phyloP scores from a whole-genome alignment of 1,139 yeast genomes.

The Arxiozyma slooffiae region DNA sequence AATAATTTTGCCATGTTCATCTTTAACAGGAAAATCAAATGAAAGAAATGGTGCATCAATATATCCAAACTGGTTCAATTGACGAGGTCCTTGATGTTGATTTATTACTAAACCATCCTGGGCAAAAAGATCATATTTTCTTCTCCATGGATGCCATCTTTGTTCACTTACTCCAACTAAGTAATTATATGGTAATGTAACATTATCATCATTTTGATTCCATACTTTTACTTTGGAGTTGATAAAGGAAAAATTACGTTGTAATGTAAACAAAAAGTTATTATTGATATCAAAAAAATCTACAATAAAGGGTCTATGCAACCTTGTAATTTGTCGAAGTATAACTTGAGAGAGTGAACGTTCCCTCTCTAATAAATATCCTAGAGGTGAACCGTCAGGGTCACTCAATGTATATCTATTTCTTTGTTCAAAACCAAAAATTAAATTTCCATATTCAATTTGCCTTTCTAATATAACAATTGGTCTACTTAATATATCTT shows the following conservation, averaged over 20 bases:
- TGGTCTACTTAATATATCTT: slow-evolving; percentile 47
- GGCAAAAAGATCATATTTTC: slow-evolving; percentile 66
- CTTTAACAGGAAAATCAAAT: slow-evolving; percentile 70
- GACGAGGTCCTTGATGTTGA: slow-evolving; percentile 7
- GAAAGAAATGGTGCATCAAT: slow-evolving; percentile 82
- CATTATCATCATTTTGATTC: slow-evolving; percentile 5
- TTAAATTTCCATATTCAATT: slow-evolving; percentile 75
- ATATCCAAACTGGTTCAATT: slow-evolving; percentile 47
- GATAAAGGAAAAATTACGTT: slow-evolving; percentile 76
- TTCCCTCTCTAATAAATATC: slow-evolving; percentile 75
- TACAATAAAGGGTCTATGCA: slow-evolving; percentile 80
- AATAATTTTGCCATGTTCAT: slow-evolving; percentile 48
- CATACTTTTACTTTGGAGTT: slow-evolving; percentile 74
- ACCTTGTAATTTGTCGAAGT: slow-evolving; percentile 68
- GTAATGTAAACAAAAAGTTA: slow-evolving; percentile 56
- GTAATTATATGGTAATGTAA: slow-evolving; percentile 33
- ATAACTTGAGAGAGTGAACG: slow-evolving; percentile 57
- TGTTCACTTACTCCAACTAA: slow-evolving; percentile 77
- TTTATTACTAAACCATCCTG: not conserved
- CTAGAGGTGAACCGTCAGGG: slow-evolving; percentile 61
- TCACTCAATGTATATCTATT: slow-evolving; percentile 70
- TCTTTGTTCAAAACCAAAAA: slow-evolving; percentile 86
- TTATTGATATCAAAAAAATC: slow-evolving; percentile 70
- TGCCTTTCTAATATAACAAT: slow-evolving; percentile 80
- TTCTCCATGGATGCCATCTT: slow-evolving; percentile 90